phyloP scores from a whole-genome alignment of 352 stramenopile species.

The Pythium aristosporum region DNA sequence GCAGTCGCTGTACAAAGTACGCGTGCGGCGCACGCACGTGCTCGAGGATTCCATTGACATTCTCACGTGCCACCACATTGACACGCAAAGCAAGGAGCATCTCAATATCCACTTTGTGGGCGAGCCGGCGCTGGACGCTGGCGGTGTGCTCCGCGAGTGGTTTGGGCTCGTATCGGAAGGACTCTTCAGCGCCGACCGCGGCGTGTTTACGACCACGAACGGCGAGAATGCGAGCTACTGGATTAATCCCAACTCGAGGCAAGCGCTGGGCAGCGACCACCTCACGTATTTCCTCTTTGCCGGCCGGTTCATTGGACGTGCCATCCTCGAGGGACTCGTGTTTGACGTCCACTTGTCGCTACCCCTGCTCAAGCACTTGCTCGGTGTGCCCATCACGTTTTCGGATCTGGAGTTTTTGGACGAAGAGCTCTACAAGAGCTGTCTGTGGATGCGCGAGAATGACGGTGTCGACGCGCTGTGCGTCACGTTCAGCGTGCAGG shows the following conservation, averaged over 20 bases:
- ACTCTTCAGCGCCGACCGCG: conserved; percentile 52
- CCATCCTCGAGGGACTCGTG: conserved; percentile 63
- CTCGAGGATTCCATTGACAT: conserved; percentile 67
- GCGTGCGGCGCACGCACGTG: conserved; percentile 50
- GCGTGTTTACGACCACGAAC: conserved; percentile 56
- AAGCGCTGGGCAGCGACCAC: conserved; percentile 26
- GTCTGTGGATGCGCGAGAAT: conserved; percentile 64
- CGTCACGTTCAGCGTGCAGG: conserved; percentile 73
- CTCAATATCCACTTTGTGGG: conserved; percentile 73
- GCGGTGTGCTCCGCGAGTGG: conserved; percentile 66
- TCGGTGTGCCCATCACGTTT: conserved; percentile 76
- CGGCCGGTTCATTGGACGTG: conserved; percentile 61
- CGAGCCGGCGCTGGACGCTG: conserved; percentile 65
- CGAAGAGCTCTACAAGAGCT: conserved; percentile 65
- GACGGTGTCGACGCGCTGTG: conserved; percentile 51
- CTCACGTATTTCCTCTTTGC: conserved; percentile 61
- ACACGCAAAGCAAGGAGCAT: conserved; percentile 46
- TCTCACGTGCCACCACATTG: conserved; percentile 34
- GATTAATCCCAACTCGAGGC: conserved; percentile 55
- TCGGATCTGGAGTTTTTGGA: conserved; percentile 76
- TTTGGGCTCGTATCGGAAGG: conserved; percentile 58
- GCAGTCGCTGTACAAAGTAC: conserved; percentile 58
- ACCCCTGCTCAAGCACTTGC: conserved; percentile 67
- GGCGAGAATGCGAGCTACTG: conserved; percentile 71
- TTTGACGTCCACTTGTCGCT: conserved; percentile 61